A percentile compares a stretch with the other conserved stretches of the same genome.
phyloP scores from a whole-genome alignment of 2,329 filamentous ascomycete species.

The Tympanopsis confertula region DNA sequence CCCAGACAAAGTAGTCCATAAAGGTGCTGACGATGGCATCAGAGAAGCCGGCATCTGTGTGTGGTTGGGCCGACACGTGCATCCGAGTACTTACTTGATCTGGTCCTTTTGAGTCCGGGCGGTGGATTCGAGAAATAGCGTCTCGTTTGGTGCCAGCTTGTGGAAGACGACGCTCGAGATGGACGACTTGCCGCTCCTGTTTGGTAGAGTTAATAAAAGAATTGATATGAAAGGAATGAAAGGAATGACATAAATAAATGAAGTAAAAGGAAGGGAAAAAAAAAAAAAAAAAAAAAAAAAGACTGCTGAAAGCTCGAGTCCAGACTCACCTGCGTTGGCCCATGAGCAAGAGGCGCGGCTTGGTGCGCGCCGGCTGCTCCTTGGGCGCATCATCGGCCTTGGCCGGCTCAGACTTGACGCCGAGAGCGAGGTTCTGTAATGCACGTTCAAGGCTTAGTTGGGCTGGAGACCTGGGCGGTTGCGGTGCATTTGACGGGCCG shows the following conservation, averaged over 20 bases:
- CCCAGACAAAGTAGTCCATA: constrained; percentile 98
- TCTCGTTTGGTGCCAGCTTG: constrained; percentile 91
- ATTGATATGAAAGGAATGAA: background rate
- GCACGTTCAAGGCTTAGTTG: constrained; percentile 53
- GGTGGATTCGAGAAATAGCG: constrained; percentile 88
- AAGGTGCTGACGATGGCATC: constrained; percentile 57
- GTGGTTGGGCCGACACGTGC: background rate
- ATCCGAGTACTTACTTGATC: constrained; percentile 60
- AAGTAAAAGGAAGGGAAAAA: constrained; percentile 1
- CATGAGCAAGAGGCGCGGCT: constrained; percentile 85
- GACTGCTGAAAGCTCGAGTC: background rate
- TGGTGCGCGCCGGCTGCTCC: constrained; percentile 32
- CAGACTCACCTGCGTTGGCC: constrained; percentile 71
- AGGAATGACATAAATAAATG: constrained; percentile 6
- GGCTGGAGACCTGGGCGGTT: constrained; percentile 44
- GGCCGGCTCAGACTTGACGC: constrained; percentile 29
- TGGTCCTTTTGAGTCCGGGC: constrained; percentile 88
- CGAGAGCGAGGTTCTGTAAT: constrained; percentile 34
- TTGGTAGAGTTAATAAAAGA: constrained; percentile 7
- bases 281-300: background rate
- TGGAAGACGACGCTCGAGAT: constrained; percentile 99
- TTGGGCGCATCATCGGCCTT: constrained; percentile 35
- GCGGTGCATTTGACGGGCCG: no score
- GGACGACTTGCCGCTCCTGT: constrained; percentile 91
- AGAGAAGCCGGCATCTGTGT: constrained; percentile 3